Conservation (phyloP, 2,329 filamentous ascomycete species). For the Monosporascus sp. region DNA sequence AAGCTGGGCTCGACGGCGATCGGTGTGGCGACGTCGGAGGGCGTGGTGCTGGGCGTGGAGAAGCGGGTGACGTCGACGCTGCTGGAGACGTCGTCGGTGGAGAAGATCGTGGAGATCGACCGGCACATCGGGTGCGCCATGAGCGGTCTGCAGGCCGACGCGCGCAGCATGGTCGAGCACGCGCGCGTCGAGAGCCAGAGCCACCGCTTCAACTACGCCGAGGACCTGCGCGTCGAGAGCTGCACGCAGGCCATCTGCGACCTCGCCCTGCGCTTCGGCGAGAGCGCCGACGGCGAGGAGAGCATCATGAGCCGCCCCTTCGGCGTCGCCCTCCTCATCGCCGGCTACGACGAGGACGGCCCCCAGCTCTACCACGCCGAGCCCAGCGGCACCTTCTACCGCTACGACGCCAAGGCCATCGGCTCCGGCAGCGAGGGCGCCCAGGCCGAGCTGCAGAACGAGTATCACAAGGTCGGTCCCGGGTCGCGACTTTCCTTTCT, state of each 20-base stretch:
- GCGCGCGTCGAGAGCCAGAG: conserved; percentile 96
- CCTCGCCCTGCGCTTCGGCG: conserved; percentile 89
- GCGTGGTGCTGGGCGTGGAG: conserved; percentile 94
- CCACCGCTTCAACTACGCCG: conserved; percentile 97
- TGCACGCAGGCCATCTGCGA: conserved; percentile 99
- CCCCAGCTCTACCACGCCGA: conserved; percentile 97
- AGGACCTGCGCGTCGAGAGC: conserved; percentile 90
- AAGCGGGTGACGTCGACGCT: conserved; percentile 98
- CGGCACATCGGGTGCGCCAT: conserved; percentile 98
- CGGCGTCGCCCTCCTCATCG: conserved; percentile 92
- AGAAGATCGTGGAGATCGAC: conserved; percentile 99
- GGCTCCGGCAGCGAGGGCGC: conserved; percentile 95
- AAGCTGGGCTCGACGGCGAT: conserved; percentile 98
- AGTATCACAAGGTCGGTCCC: conserved; percentile 77
- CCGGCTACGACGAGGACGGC: conserved; percentile 94
- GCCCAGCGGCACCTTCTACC: conserved; percentile 96
- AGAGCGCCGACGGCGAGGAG: conserved; percentile 95
- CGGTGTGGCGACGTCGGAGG: conserved; percentile 91
- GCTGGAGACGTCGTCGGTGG: conserved; percentile 94
- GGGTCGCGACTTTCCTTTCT: not conserved
- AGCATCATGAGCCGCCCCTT: conserved; percentile 98
- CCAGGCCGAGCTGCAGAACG: conserved; percentile 95
- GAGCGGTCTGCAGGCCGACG: conserved; percentile 95
- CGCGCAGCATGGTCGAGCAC: conserved; percentile 96
- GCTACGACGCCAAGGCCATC: conserved; percentile 98